Conservation (phyloP, 2,329 filamentous ascomycete genomes). For the Botrytis sinoallii region DNA sequence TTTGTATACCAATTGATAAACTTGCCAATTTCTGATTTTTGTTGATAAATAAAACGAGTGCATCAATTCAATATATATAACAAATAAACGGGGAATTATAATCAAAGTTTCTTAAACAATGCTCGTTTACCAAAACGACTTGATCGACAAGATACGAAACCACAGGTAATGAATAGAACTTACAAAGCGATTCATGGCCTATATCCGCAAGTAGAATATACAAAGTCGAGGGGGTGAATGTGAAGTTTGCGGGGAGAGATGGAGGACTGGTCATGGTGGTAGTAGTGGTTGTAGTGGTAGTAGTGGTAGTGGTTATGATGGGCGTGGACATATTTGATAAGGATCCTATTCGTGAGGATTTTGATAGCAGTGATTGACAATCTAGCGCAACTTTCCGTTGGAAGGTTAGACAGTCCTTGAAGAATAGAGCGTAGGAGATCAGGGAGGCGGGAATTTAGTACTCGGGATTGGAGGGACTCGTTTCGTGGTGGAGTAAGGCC, state of each 20-base stretch:
- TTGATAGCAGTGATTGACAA: background rate
- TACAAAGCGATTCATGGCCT: background rate
- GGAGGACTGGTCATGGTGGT: background rate
- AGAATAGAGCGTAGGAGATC: background rate
- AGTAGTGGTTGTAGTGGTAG: background rate
- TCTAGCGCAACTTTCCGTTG: background rate
- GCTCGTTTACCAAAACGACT: background rate
- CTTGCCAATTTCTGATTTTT: background rate
- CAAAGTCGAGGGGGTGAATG: background rate
- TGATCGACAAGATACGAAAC: background rate
- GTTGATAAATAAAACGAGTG: background rate
- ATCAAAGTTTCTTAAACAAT: background rate
- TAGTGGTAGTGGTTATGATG: background rate
- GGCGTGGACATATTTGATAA: background rate
- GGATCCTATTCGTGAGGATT: background rate
- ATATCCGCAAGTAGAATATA: slow-evolving; percentile 6
- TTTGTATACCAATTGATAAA: background rate
- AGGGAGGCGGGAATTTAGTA: background rate
- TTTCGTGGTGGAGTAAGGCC: background rate
- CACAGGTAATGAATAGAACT: background rate
- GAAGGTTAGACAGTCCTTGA: background rate
- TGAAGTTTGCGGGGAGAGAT: background rate
- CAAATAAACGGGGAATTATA: background rate
- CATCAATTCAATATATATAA: background rate
- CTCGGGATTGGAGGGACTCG: background rate